Evolutionary conservation across 2,329 filamentous ascomycete species (phyloP), one percentile per base, ranked within the genome.

Genomic region (Dryadomyces quercivorus): DNA sequence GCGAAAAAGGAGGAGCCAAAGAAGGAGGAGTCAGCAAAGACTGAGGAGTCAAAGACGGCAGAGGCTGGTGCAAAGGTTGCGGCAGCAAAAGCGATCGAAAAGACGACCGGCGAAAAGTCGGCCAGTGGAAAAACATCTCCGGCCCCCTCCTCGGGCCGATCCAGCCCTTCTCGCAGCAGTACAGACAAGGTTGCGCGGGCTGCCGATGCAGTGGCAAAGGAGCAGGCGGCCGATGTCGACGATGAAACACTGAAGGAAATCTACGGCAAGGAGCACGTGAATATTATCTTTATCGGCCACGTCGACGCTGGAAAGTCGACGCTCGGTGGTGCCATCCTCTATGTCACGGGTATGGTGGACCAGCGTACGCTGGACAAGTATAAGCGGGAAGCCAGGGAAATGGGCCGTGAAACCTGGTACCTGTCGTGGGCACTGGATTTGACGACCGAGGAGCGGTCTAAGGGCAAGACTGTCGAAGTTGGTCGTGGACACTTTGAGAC

Each of bases 221-320:
- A 92, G 65, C 88, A 95, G 67, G 76, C 80, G 3, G 85, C 85
- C 21, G 85, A 88, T 66, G 84, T 88, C 18, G 79, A 82, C 55
- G 74, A 81, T 2, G 77, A 78, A 26, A 92, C 89, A 0, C 74
- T 98, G 57, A 88, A 90, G 69, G 92, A 97, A 68, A 93, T 98
- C 58, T 98, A 93, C 69, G 93, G 93, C 67, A 96, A 97, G 70
- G 90, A 85, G 66, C 81, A 85, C 63, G 74, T 98, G 64, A 98
- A 98, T 72, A 86, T 98, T 62, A 95, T 97, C 61, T 96, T 97
- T 72, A 86, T 97, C 65, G 92, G 61, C 52, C 93, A 98, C 77
- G 94, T 98, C 63, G 93, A 98, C 74, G 93, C 93, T 52, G 93
- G 93, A 63, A 98, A 98, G 75, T 96, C 90, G 43, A 98, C 93